Evolutionary conservation across 2,329 filamentous ascomycete species (phyloP).

Genomic region (Trichoderma polysporum): DNA sequence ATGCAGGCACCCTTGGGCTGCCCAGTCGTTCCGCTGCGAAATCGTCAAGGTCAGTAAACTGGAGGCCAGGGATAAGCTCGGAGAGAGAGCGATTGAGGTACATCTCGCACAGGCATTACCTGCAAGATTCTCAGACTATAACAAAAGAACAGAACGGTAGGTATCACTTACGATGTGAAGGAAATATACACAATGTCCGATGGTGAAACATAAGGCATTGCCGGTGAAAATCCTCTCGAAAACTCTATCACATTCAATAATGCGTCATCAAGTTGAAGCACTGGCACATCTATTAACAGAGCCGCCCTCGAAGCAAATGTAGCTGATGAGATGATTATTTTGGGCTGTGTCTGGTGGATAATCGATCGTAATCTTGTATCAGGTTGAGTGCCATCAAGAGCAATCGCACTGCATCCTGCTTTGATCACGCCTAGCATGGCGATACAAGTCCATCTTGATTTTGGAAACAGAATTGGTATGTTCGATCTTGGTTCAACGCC

Average conservation of each 20-base stretch:
- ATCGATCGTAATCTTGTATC: constrained; percentile 20
- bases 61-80: not conserved
- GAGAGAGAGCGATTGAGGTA: no score
- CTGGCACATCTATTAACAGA: not conserved
- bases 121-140: not conserved
- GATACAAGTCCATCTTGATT: constrained; percentile 9
- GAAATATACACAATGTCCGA: not conserved
- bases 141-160: not conserved
- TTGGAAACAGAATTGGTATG: not conserved
- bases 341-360: not conserved
- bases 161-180: constrained; percentile 7
- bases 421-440: constrained; percentile 16
- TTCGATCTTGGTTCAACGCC: constrained; percentile 11
- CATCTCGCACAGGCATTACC: no score
- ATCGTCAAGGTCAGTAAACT: constrained; percentile 27
- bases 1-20: constrained; percentile 29
- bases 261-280: not conserved
- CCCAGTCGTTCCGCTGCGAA: constrained; percentile 23
- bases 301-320: not conserved
- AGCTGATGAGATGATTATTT: constrained; percentile 20
- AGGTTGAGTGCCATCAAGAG: constrained; percentile 5
- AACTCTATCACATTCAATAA: not conserved
- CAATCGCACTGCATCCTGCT: not conserved
- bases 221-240: not conserved
- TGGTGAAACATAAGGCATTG: not conserved